These are phyloP conservation scores for Lecanosticta acicola DNA, from an alignment of 2,329 filamentous ascomycete species.

Conservation along the genomic window DNA sequence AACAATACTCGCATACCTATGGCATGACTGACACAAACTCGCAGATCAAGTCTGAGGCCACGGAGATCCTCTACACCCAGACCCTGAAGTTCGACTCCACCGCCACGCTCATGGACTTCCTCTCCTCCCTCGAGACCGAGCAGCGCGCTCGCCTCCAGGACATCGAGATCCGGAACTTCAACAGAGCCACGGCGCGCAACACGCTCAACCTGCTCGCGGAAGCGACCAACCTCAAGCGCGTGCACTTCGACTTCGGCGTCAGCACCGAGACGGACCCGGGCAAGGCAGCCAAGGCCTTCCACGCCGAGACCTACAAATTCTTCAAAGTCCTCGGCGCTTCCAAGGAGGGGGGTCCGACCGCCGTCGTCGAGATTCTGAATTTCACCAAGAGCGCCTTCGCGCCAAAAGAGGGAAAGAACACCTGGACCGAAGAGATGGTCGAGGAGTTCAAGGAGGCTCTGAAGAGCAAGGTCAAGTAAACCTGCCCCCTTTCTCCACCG, in stretches of 20 bases:
- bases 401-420: constrained; percentile 26
- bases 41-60: constrained; percentile 28
- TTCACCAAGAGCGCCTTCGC: constrained; percentile 28
- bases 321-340: constrained; percentile 21
- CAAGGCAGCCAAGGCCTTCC: constrained; percentile 34
- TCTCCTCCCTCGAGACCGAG: constrained; percentile 22
- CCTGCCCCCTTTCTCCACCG: neutral
- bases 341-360: constrained; percentile 23
- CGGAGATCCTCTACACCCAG: constrained; percentile 29
- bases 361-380: constrained; percentile 26
- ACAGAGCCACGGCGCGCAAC: constrained; percentile 27
- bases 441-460: constrained; percentile 26
- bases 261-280: constrained; percentile 24
- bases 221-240: constrained; percentile 23
- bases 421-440: constrained; percentile 21
- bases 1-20: neutral
- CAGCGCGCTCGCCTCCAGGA: constrained; percentile 20
- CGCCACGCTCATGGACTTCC: constrained; percentile 29
- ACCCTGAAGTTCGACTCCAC: constrained; percentile 32
- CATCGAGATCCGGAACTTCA: constrained; percentile 29
- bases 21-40: neutral
- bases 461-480: constrained; percentile 31
- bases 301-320: constrained; percentile 31
- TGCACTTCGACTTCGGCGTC: constrained; percentile 30
- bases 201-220: constrained; percentile 32